Base-by-base conservation (phyloP, 306 rosid genomes). In the Quercus robur region DNA sequence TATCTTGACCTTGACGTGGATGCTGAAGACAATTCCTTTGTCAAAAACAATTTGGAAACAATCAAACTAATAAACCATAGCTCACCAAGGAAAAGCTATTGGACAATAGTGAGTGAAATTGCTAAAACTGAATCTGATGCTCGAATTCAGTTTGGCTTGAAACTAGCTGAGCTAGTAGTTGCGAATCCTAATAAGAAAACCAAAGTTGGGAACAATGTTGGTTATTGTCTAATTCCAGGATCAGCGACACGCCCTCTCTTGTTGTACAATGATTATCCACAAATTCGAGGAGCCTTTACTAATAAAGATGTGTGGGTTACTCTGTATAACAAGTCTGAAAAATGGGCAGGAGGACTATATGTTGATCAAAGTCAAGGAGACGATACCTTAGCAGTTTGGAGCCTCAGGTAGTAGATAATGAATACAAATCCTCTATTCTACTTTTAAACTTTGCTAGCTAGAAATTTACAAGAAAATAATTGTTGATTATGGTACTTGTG, bases 1-100 rank as follows among this genome's bases (percentile, higher is more conserved):
- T 83, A 90, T 73, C 93, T 92, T 13, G 92, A 92, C 66, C 82
- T 92, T 3, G 93, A 92, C 73, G 70, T 90, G 17, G 93, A 86
- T 46, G 93, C 92, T 4, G 80, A 41, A 30, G 75, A 77, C 1
- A 92, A 90, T 67, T 90, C 97, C 13, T 86, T 86, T 51, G 86
- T 85, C 56, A 89, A 86, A 78, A 77, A 82, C 5, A 79, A 41
- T 71, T 75, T 88, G 62, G 87, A 88, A 78, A 67, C 89, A 0
- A 76, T 81, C 25, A 80, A 70, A n/a, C 81, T 79, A 8, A 81
- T 38, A 0, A 83, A 80, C 26, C 80, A 80, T 11, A 86, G 73
- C 20, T 66, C 91, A 11, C 86, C 84, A 52, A 89, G 97, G 55
- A 91, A 89, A 73, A 89, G 92, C 28, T 89, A 87, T 17, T 91